Base-by-base conservation (phyloP, 805 yeast species). In the Kodamaea sagamina region DNA sequence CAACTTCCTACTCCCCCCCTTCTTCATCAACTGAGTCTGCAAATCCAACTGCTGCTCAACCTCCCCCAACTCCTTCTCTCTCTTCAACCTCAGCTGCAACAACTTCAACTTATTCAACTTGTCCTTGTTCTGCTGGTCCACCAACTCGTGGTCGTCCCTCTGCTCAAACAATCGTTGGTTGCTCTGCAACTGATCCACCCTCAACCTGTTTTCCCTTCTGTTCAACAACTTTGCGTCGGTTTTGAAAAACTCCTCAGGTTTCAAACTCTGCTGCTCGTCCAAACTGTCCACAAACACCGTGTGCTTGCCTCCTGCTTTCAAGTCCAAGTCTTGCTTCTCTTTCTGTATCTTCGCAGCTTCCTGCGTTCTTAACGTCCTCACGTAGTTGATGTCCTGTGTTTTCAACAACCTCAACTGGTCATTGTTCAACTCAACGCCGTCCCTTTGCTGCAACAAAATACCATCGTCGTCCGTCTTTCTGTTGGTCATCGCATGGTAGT, bases 401-500 rank as follows among this genome's bases (percentile, higher is more conserved):
- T 92, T 92, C 50, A 90, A 67, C 35, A 93, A 71, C 58, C 86
- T 81, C 38, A 85, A 86, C 56, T 92, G 96, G 43, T 84, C 96
- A 38, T 75, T 76, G 6, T 81, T 67, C 42, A 89, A 65, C 24
- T 71, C 69, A 51, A 79, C 85, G 18, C 72, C 75, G 13, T 79
- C 85, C 47, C 95, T 73, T 16, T 86, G 87, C 1, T 81, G 68
- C 8, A 85, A 61, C 38, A 85, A 57, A 6, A 86, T 73, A 1
- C 97, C 97, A 8, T 75, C 69, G 2, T 72, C 67, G 50, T 89
- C 95, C 4, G 93, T 81, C 54, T 74, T 75, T 47, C 74, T 71
- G 10, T 75, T 72, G 24, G 83, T 78, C 99, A 93, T 93, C 15
- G 89, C 93, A 78, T 89, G 96, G 64, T 92, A 89, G 68, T 86